Evolutionary conservation across 805 yeast species (phyloP).

Genomic region (Kodamaea lidongshanica): DNA sequence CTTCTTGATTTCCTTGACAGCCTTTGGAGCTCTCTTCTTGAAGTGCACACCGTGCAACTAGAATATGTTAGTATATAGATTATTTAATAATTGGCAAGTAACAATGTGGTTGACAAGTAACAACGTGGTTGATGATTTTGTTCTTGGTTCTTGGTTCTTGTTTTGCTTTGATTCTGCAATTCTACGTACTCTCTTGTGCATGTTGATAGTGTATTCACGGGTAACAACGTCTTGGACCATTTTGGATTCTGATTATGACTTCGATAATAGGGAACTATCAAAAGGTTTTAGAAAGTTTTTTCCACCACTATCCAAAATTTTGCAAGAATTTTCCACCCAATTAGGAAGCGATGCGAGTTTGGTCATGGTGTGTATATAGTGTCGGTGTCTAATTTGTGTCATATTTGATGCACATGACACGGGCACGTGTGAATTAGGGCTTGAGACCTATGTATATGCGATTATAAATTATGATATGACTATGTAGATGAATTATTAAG

Average conservation of each 20-base stretch:
- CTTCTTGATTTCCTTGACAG: constrained; percentile 98
- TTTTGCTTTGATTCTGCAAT: not conserved
- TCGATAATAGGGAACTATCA: constrained; percentile 7
- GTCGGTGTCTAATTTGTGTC: constrained; percentile 1
- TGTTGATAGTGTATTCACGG: constrained; percentile 99
- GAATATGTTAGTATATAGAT: constrained; percentile 40
- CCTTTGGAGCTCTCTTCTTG: constrained; percentile 99
- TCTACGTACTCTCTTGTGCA: constrained; percentile 94
- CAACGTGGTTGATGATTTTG: not conserved
- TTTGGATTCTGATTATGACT: constrained; percentile 29
- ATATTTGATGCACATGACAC: not conserved
- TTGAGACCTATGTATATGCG: no score
- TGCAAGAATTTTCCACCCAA: constrained; percentile 7
- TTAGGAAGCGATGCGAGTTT: no score
- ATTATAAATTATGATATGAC: no score
- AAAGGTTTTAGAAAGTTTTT: constrained; percentile 9
- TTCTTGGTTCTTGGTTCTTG: no score
- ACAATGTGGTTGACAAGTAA: not conserved
- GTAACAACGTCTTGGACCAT: constrained; percentile 98
- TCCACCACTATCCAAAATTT: constrained; percentile 11
- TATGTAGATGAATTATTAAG: no score
- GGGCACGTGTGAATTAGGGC: constrained; percentile 4
- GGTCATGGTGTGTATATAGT: no score
- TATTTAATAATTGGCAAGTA: not conserved
- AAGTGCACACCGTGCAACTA: constrained; percentile 96